A percentile compares a stretch with the other conserved stretches of the same genome.
These are phyloP conservation scores for Gastrolobium bilobum DNA, from an alignment of 306 rosid species.

Conservation along the genomic window DNA sequence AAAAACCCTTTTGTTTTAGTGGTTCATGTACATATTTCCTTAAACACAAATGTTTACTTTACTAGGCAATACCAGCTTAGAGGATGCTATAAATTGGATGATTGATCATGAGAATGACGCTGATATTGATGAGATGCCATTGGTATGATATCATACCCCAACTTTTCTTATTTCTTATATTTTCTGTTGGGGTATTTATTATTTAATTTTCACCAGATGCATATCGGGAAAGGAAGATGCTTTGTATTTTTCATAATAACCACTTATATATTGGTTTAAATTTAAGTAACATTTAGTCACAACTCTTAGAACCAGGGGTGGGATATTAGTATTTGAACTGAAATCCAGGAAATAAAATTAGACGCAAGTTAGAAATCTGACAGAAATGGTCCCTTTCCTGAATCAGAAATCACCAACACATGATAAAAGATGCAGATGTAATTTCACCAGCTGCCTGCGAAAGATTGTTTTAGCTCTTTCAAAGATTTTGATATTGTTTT, in stretches of 20 bases:
- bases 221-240: neutral
- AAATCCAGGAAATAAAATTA: neutral
- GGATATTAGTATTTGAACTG: neutral
- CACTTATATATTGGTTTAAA: neutral
- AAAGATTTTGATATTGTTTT: neutral
- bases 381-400: neutral
- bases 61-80: slow-evolving; percentile 72
- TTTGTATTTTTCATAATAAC: neutral
- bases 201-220: neutral
- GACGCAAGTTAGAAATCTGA: neutral
- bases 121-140: slow-evolving; percentile 73
- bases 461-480: neutral
- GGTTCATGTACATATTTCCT: slow-evolving; percentile 1
- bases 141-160: slow-evolving; percentile 59
- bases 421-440: neutral
- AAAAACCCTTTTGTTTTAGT: neutral
- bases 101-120: slow-evolving; percentile 77
- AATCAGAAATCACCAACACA: neutral
- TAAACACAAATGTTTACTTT: slow-evolving; percentile 25
- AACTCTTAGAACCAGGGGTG: neutral
- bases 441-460: neutral
- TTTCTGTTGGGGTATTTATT: neutral
- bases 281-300: neutral
- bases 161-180: neutral
- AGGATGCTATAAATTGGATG: slow-evolving; percentile 77